Conservation (phyloP, 2,329 filamentous ascomycete genomes). For the Colletotrichum magnum region DNA sequence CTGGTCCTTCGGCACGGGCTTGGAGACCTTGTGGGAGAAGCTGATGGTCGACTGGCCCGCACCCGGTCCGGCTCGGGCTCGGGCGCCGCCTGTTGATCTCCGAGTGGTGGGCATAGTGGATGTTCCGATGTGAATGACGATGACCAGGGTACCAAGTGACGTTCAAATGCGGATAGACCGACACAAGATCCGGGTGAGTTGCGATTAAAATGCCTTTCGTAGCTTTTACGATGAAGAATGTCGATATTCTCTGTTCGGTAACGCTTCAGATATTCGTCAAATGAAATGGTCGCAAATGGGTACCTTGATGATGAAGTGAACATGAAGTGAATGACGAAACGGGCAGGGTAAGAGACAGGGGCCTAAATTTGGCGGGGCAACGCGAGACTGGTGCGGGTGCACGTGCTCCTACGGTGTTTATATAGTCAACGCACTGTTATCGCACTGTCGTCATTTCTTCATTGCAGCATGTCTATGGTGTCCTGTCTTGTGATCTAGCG, state of each 20-base stretch:
- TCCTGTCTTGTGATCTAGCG: neutral
- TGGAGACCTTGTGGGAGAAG: slow-evolving; percentile 71
- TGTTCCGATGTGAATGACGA: slow-evolving; percentile 33
- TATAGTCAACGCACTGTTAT: accelerated
- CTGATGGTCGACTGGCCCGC: slow-evolving; percentile 70
- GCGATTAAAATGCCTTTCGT: neutral
- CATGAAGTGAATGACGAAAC: slow-evolving; percentile 40
- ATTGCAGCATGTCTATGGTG: slow-evolving; percentile 11
- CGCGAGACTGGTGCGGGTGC: slow-evolving; percentile 63
- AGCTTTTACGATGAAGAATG: neutral
- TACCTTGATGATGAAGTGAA: neutral
- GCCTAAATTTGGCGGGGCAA: slow-evolving; percentile 66
- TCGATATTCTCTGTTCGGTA: neutral
- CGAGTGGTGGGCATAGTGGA: slow-evolving; percentile 64
- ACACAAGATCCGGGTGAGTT: neutral
- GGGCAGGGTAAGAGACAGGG: slow-evolving; percentile 29
- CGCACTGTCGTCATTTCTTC: slow-evolving; percentile 7
- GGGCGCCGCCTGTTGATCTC: slow-evolving; percentile 59
- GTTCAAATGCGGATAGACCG: neutral
- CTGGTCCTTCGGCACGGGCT: slow-evolving; percentile 62
- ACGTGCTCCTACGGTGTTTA: slow-evolving; percentile 57
- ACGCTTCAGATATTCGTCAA: slow-evolving; percentile 28
- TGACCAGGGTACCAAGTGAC: slow-evolving; percentile 24
- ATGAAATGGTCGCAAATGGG: slow-evolving; percentile 14
- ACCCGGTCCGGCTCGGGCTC: slow-evolving; percentile 52